Base-by-base conservation (phyloP, 768 basidiomycete genomes). In the Leucosporidium scottii region DNA sequence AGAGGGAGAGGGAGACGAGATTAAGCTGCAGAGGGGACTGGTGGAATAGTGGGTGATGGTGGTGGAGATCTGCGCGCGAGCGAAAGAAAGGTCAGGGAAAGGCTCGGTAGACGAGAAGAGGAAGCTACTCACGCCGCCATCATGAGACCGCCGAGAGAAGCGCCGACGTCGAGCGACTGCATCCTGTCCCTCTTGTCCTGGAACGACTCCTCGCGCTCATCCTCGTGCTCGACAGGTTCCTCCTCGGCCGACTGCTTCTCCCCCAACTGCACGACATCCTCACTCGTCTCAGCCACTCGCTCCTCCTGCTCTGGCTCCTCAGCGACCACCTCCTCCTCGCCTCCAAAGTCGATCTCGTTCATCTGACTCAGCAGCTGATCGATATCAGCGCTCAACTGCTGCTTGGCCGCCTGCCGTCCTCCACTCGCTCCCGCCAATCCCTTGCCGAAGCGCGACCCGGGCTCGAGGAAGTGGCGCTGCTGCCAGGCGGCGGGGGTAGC, bases 341-440 rank as follows among this genome's bases (percentile, higher is more conserved):
- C 44, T 1, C 62, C 65, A 48, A 71, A 71, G 49, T 71, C 69
- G 36, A 71, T 62, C 18, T 67, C 66, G 51, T 65, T 59, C 66
- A 71, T 67, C 60, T 71, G 70, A 13, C 60, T 59, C 25, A 71
- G 53, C 8, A 71, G 66, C 25, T 57, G 50, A 47, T 71, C 70
- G 34, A 71, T 66, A 48, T 71, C 70, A 9, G 66, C 66, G 57
- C 60, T 65, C 28, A 71, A 21, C 20, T 66, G 60, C 2, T 58
- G 65, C 30, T 62, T 44, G 5, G 57, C 23, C 31, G 28, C 31
- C 34, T 31, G 31, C 5, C 56, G 1, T 36, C 31, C 56, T 20
- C 23, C 27, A 12, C 31, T 27, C 12, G 51, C n/a, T 9, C 51
- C n/a, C 51, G 23, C 51, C 8, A n/a, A 17, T n/a, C 23, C 27